These are phyloP conservation scores for Volvariella surrecta DNA, from an alignment of 1,284 basidiomycete species.

Conservation along the genomic window DNA sequence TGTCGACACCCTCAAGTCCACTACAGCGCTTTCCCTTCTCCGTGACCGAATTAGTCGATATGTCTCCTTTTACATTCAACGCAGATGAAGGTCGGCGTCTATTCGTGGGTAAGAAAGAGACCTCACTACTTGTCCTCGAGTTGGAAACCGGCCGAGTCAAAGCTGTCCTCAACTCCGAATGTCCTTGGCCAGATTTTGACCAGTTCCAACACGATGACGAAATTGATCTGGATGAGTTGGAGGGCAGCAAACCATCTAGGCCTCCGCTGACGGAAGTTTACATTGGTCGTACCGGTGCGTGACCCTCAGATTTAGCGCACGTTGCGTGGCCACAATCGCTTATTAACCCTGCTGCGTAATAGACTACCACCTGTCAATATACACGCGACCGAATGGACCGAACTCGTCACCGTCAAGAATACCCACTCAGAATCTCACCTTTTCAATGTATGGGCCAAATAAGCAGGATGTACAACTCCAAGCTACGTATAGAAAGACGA, in stretches of 20 bases:
- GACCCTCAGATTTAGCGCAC: not conserved
- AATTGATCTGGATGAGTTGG: constrained; percentile 60
- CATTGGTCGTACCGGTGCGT: constrained; percentile 75
- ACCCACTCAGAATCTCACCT: constrained; percentile 68
- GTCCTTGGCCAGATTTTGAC: constrained; percentile 65
- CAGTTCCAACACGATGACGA: constrained; percentile 40
- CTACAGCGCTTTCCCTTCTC: constrained; percentile 79
- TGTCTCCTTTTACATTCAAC: constrained; percentile 77
- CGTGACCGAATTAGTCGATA: constrained; percentile 80
- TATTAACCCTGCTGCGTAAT: constrained; percentile 6
- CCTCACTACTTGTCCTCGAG: constrained; percentile 72
- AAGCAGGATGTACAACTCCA: constrained; percentile 66
- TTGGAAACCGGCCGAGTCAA: constrained; percentile 78
- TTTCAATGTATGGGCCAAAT: constrained; percentile 80
- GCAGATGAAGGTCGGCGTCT: constrained; percentile 54
- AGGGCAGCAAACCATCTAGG: constrained; percentile 39
- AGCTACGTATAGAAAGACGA: constrained; percentile 55
- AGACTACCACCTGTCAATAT: constrained; percentile 73
- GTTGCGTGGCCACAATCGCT: not conserved
- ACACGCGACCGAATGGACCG: constrained; percentile 32
- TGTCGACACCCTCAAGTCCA: constrained; percentile 53
- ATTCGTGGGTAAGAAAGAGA: constrained; percentile 84
- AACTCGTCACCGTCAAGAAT: constrained; percentile 25
- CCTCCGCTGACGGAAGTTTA: constrained; percentile 53
- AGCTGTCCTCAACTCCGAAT: constrained; percentile 69